phyloP scores from a whole-genome alignment of 441 rosid genomes.

The Erysimum cheiri region DNA sequence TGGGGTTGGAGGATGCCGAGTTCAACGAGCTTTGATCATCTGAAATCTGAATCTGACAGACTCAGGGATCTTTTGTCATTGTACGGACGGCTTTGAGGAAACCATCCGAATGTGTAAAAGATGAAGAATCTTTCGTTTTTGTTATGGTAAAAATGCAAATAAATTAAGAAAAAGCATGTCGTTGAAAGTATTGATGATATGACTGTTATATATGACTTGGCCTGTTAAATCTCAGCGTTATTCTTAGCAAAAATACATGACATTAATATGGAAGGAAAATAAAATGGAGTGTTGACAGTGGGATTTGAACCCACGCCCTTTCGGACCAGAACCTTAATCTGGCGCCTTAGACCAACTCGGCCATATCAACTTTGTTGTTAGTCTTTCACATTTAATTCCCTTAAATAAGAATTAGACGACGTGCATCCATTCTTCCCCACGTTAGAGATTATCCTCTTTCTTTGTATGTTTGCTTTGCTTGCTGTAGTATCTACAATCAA shows the following conservation, averaged over 20 bases:
- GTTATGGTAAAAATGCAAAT: neutral
- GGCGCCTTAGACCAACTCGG: conserved; percentile 99
- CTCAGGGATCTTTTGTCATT: conserved; percentile 62
- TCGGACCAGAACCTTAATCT: conserved; percentile 99
- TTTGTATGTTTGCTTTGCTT: too few relatives aligned
- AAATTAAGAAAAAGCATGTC: neutral
- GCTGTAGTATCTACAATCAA: too few relatives aligned
- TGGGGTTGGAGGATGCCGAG: conserved; percentile 93
- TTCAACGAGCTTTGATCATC: conserved; percentile 62
- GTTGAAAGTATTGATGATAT: neutral
- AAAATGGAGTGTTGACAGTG: conserved; percentile 66
- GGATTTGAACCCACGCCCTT: conserved; percentile 99
- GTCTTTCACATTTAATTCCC: too few relatives aligned
- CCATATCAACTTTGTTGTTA: conserved; percentile 67
- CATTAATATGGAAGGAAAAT: too few relatives aligned
- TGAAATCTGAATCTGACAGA: conserved; percentile 65
- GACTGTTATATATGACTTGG: neutral
- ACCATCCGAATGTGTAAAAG: neutral
- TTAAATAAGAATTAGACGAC: too few relatives aligned
- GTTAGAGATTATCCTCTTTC: too few relatives aligned
- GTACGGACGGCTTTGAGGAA: conserved; percentile 64
- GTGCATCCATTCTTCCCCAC: too few relatives aligned
- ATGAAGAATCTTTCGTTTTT: conserved; percentile 7
- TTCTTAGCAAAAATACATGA: too few relatives aligned
- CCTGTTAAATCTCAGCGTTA: neutral